Conservation (phyloP, 2,329 filamentous ascomycete genomes). For the Aspergillus sp. region DNA sequence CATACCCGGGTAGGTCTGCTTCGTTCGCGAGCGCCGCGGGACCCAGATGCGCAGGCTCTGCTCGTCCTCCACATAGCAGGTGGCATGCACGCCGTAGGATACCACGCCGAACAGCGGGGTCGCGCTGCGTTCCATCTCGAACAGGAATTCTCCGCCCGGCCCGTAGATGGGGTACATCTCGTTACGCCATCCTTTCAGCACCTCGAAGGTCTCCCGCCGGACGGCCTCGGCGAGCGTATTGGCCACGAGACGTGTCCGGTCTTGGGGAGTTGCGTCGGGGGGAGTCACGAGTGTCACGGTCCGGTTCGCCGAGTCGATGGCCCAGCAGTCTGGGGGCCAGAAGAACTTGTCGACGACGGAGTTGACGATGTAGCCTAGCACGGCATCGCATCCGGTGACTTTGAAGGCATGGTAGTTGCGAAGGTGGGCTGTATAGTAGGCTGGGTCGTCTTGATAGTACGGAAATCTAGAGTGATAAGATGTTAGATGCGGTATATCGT, state of each 20-base stretch:
- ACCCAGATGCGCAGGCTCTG: constrained; percentile 77
- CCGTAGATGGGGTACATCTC: constrained; percentile 79
- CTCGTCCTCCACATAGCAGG: constrained; percentile 61
- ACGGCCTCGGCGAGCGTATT: constrained; percentile 66
- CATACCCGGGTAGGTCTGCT: constrained; percentile 87
- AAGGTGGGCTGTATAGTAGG: constrained; percentile 54
- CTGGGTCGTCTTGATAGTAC: constrained; percentile 61
- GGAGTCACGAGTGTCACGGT: constrained; percentile 62
- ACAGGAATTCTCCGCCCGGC: constrained; percentile 56
- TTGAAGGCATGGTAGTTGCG: constrained; percentile 62
- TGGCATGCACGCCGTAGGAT: constrained; percentile 80
- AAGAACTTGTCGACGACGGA: constrained; percentile 41
- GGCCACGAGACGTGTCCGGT: constrained; percentile 59
- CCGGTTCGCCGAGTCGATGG: constrained; percentile 57
- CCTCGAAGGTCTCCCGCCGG: constrained; percentile 65
- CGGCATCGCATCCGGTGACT: constrained; percentile 62
- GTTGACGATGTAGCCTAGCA: constrained; percentile 59
- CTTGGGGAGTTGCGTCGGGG: constrained; percentile 55
- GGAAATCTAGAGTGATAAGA: constrained; percentile 63
- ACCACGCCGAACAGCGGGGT: constrained; percentile 71
- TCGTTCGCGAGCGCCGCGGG: constrained; percentile 69
- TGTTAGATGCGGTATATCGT: constrained; percentile 10
- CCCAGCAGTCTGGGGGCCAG: constrained; percentile 57
- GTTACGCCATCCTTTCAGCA: constrained; percentile 75
- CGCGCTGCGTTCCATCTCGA: constrained; percentile 74